phyloP scores from a whole-genome alignment of 495 filamentous ascomycete species.

The Friedmanniomyces simplex region DNA sequence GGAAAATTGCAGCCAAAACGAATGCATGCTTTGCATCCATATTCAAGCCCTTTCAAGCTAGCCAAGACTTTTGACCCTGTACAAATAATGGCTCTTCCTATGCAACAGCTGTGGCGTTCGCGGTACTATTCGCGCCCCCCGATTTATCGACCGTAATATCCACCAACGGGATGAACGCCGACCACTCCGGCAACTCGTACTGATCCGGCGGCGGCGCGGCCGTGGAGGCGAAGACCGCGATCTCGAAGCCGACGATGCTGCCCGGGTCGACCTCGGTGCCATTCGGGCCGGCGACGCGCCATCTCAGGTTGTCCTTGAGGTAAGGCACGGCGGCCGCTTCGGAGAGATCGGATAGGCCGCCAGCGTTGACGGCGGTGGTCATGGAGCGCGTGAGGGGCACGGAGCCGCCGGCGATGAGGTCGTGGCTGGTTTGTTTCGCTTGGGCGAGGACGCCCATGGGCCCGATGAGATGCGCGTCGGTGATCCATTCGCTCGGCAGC shows the following conservation, averaged over 20 bases:
- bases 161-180: conserved; percentile 11
- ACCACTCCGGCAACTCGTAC: conserved; percentile 16
- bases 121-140: conserved; percentile 15
- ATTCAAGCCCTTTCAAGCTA: neutral
- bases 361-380: conserved; percentile 1
- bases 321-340: conserved; percentile 7
- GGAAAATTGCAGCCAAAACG: neutral
- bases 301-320: conserved; percentile 13
- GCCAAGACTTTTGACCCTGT: neutral
- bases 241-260: conserved; percentile 15
- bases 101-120: neutral
- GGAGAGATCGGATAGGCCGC: conserved; percentile 6
- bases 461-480: conserved; percentile 21
- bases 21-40: no score
- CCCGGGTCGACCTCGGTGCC: conserved; percentile 16
- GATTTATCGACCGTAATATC: conserved; percentile 18
- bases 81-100: neutral
- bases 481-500: conserved; percentile 13
- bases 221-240: conserved; percentile 19
- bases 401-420: conserved; percentile 16
- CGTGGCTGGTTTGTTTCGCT: neutral
- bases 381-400: conserved; percentile 22
- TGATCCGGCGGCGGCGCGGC: conserved; percentile 6
- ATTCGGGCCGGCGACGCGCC: conserved; percentile 19
- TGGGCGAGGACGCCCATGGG: conserved; percentile 20